Evolutionary conservation across 1,139 yeast genomes (phyloP), one percentile per base, ranked within the genome.

Genomic region (Pneumocystis canis): DNA sequence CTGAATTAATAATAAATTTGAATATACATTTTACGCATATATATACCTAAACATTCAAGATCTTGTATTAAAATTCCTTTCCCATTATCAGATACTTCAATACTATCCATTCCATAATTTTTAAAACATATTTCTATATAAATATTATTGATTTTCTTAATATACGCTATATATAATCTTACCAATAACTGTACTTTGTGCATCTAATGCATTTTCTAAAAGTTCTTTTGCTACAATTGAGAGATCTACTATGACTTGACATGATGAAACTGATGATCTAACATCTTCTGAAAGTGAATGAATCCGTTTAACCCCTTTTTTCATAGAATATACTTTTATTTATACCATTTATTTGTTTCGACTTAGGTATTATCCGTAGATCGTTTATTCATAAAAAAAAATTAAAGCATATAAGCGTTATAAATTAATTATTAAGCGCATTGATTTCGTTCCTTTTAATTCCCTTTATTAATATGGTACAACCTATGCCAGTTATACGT

Each of bases 181-280:
- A 18, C 62, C 39, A n/a, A 58, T 28, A 6, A 30, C 40, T 28
- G 59, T 62, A 28, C 64, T 64, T 2, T 53, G 61, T 32, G 64
- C 31, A 60, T 62, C 63, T 14, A 62, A 32, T 61, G 95, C 77
- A 71, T 92, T 92, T 70, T 92, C 98, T 1, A 92, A 78, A 11
- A 90, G 75, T 72, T 92, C 98, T 71, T 92, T 92, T 40, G 86
- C 83, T 0, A 88, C 86, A 0, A 90, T 82, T 0, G 82, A 77
- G 53, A 92, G 74, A 69, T 88, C 96, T 6, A 84, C 81, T 31
- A 92, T 87, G 25, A 92, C 97, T 72, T 92, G 97, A 0, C 97
- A 97, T 0, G 97, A 88, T 0, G 97, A 89, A 64, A 92, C 82
- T 65, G 16, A 47, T 2, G 31, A 16, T 9, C 30, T 20, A 25